Conservation (phyloP, 257 asterid species). For the Plantago major region DNA sequence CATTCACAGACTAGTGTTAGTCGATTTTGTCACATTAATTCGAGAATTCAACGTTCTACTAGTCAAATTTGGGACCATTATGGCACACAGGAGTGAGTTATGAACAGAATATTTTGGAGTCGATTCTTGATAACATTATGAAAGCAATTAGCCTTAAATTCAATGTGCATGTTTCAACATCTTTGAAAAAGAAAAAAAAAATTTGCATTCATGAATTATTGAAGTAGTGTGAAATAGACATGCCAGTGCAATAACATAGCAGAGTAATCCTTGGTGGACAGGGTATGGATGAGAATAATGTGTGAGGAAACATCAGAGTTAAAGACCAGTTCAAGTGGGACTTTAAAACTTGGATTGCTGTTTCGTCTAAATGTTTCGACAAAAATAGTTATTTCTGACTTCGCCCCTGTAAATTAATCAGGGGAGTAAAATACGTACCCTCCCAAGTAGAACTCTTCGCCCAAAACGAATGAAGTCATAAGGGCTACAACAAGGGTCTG, state of each 20-base stretch:
- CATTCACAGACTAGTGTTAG: neutral
- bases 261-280: no score
- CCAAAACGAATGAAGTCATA: conserved; percentile 66
- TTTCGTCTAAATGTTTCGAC: neutral
- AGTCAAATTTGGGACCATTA: no score
- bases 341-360: neutral
- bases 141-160: conserved; percentile 6
- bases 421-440: conserved; percentile 38
- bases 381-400: no score
- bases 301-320: neutral
- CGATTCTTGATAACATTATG: neutral
- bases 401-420: no score
- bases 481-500: conserved; percentile 98
- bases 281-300: conserved; percentile 3
- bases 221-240: conserved; percentile 4
- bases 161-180: neutral
- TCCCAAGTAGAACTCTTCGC: conserved; percentile 88
- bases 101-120: neutral
- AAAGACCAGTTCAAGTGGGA: conserved; percentile 22
- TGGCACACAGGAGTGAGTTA: no score
- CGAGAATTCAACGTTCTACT: neutral
- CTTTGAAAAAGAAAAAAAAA: neutral
- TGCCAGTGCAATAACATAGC: neutral
- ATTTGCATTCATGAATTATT: conserved; percentile 1
- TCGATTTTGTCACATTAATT: neutral